Base-by-base conservation (phyloP, 2,329 filamentous ascomycete species). In the Aspergillus awamori region DNA sequence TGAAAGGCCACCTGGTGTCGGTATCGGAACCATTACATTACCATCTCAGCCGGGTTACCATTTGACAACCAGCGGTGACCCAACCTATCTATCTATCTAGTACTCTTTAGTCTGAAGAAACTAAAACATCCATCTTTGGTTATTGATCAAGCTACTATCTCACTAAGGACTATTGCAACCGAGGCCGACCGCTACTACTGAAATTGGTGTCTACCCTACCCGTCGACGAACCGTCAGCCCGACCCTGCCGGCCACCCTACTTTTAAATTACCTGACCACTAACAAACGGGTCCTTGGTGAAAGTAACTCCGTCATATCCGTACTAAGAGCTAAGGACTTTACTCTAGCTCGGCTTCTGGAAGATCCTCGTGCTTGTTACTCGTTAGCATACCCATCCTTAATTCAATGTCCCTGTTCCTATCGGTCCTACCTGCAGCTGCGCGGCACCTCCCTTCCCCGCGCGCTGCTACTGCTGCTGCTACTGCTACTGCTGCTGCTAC, bases 351-450 rank as follows among this genome's bases (percentile, higher is more conserved):
- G 59, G 51, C 30, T 58, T 61, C 59, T 58, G 41, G 59, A 61
- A 53, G 61, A 63, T 63, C 61, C 59, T 53, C 55, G 56, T 63
- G 61, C 61, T 61, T 64, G 57, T 64, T 60, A 62, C 53, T 57
- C 51, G 45, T 33, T 61, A 60, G 59, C 55, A 56, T 54, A 53
- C 28, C 33, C 39, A 58, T 58, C 41, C 45, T 64, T 62, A 64
- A 65, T 65, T 65, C 60, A 63, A 65, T 61, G 63, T 47, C 47
- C 43, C 57, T 20, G 41, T 22, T 52, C 24, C 54, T 41, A 52
- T 67, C 59, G 58, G 43, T 48, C 43, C 61, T 59, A 62, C 60
- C 41, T 55, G 33, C 45, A 48, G 15, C 20, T 53, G 36, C 33
- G 24, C 52, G 51, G 33, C 30, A 38, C 24, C 11, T 43, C 41